Base-by-base conservation (phyloP, 768 basidiomycete species). In the Cyathus striatus region DNA sequence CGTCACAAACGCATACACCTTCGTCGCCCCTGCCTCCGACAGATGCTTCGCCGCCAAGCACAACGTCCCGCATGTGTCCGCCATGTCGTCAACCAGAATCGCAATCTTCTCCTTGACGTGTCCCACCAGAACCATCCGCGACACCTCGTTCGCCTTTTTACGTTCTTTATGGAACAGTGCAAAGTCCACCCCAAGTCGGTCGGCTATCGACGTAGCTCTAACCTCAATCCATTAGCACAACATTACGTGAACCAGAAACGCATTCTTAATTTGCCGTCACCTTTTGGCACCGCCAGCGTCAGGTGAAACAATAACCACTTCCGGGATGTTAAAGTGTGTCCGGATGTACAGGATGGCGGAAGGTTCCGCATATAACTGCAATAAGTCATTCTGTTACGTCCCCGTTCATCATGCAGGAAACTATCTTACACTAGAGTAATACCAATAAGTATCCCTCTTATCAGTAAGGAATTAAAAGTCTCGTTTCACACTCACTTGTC, bases 91-190 rank as follows among this genome's bases (percentile, higher is more conserved):
- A 35, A 98, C 88, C 22, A 99, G 73, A 45, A 99, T 93, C 42
- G 94, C 96, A 33, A 82, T 76, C 69, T 97, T 93, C 59, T 84
- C 92, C 59, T 79, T 82, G 49, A 94, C 93, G 56, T 91, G 83
- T 1, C 96, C 96, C 35, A 99, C 95, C 40, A 99, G 81, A 43
- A 93, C 79, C 92, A 94, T 93, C 43, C 92, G 81, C 47, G 90
- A 92, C 5, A 95, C 90, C 49, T 91, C 86, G 63, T 94, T 95
- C 23, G 90, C 90, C 67, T 90, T 93, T 72, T 94, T 93, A 47
- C 95, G 87, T 73, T 99, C 96, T 61, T 98, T 94, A 80, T 99
- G 96, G 75, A 98, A 98, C 42, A 99, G 72, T 20, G 96, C 96
- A 69, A 99, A 98, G 58, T 98, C 95, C 45, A 98, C 89, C 40